Base-by-base conservation (phyloP, 1,139 yeast genomes). In the Zygoascus hellenicus region DNA sequence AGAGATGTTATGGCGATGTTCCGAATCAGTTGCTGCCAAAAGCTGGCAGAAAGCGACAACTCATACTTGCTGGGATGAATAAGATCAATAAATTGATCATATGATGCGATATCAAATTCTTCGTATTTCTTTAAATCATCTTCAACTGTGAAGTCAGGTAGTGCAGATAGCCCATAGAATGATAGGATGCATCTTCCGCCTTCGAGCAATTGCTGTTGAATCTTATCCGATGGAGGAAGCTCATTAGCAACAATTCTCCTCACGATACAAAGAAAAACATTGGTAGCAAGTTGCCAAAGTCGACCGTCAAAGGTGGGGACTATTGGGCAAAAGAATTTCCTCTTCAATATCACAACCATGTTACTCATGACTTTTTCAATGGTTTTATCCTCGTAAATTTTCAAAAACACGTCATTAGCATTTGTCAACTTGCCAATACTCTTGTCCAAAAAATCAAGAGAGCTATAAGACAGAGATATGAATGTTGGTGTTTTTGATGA, bases 401-500 rank as follows among this genome's bases (percentile, higher is more conserved):
- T 26, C 9, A 10, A 15, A 37, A 31, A 36, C n/a, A 16, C 13
- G n/a, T 26, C 17, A n/a, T 0, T 64, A 58, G 4, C 7, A 7
- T 1, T 59, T 52, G 36, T 71, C 65, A 45, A 71, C 69, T 0
- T 50, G 0, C 58, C 54, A 14, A 84, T 50, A 35, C 71, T 71
- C 0, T 54, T 54, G 3, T 61, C 57, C 26, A 86, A 58, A 7
- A 76, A 54, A 10, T 63, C 65, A 47, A 81, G 67, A 0, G 86
- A 72, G 28, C 65, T 59, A 47, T 73, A 73, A 54, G 92, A 77
- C 2, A 83, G 66, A 0, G 88, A 80, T 34, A 80, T 73, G 59
- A 83, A 88, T 0, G 88, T 75, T 1, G 95, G 92, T 28, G 77
- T 69, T 50, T 78, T 78, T 9, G 69, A 33, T 9, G 38, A 16